Conservation (phyloP, 768 basidiomycete species). For the Phlebiopsis gigantea region DNA sequence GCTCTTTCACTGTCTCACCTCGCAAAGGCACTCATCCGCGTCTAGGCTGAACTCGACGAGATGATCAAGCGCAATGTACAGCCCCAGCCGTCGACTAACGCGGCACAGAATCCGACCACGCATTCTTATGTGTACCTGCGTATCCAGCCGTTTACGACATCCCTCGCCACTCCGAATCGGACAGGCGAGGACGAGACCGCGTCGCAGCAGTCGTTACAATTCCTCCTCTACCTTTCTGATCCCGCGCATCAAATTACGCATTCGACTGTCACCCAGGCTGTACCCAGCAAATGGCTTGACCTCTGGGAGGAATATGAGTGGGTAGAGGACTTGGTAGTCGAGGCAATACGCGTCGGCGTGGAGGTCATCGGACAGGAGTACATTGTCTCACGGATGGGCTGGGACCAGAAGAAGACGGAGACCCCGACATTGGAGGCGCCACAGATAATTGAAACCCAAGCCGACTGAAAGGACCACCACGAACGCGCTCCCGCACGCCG, state of each 20-base stretch:
- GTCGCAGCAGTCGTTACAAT: slow-evolving; percentile 44
- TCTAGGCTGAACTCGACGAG: slow-evolving; percentile 72
- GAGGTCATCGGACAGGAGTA: slow-evolving; percentile 94
- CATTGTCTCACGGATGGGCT: slow-evolving; percentile 80
- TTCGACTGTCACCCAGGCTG: slow-evolving; percentile 75
- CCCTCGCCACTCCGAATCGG: slow-evolving; percentile 38
- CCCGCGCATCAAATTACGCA: slow-evolving; percentile 74
- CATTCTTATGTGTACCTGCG: slow-evolving; percentile 92
- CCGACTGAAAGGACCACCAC: background rate
- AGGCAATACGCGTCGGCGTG: slow-evolving; percentile 75
- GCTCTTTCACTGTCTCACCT: background rate
- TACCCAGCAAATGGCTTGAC: slow-evolving; percentile 82
- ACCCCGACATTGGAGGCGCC: slow-evolving; percentile 8
- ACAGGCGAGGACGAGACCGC: slow-evolving; percentile 22
- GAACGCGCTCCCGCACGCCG: background rate
- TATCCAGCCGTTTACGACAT: slow-evolving; percentile 78
- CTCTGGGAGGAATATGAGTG: slow-evolving; percentile 91
- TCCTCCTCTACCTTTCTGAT: slow-evolving; percentile 64
- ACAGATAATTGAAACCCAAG: slow-evolving; percentile 6
- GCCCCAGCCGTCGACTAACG: slow-evolving; percentile 25
- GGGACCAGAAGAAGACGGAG: slow-evolving; percentile 35
- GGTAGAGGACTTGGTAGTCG: slow-evolving; percentile 95
- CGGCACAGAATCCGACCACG: slow-evolving; percentile 58
- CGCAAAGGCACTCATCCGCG: background rate
- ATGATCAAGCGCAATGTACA: slow-evolving; percentile 60